A percentile compares a stretch with the other conserved stretches of the same genome.
Conservation (phyloP, 2,329 filamentous ascomycete species). For the Cercospora sojina region DNA sequence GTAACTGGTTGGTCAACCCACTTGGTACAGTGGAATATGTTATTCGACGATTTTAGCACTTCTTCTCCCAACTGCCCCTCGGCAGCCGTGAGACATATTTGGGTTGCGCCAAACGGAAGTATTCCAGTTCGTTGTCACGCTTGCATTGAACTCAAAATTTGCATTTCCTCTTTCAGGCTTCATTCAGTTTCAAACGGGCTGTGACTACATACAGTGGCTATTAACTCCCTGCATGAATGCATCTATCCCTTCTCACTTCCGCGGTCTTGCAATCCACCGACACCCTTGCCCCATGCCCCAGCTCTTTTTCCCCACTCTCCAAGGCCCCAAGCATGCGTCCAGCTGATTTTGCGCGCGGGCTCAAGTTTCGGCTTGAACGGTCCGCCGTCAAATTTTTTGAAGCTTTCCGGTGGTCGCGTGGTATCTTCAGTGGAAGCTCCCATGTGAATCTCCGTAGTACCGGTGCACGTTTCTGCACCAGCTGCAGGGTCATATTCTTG, state of each 20-base stretch:
- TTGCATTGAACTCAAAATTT: not conserved
- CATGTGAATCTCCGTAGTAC: conserved; percentile 26
- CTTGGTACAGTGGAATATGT: not conserved
- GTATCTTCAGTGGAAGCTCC: conserved; percentile 29
- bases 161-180: not conserved
- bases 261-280: conserved; percentile 48
- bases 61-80: not conserved
- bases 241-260: conserved; percentile 35
- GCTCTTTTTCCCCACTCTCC: conserved; percentile 55
- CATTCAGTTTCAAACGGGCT: not conserved
- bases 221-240: not conserved
- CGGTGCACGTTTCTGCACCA: not conserved
- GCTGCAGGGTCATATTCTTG: conserved; percentile 13
- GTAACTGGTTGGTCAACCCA: not conserved
- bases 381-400: conserved; percentile 41
- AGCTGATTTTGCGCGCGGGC: conserved; percentile 52
- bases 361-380: conserved; percentile 47
- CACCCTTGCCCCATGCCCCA: conserved; percentile 53
- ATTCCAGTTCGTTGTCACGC: not conserved
- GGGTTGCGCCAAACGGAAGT: not conserved
- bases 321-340: conserved; percentile 56
- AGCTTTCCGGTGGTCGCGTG: conserved; percentile 41
- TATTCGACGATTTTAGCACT: not conserved
- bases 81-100: not conserved
- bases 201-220: not conserved